A percentile compares a stretch with the other conserved stretches of the same genome.
Evolutionary conservation across 192 early-diverging fungal genomes (phyloP).

Genomic region (Obelidium mucronatum): DNA sequence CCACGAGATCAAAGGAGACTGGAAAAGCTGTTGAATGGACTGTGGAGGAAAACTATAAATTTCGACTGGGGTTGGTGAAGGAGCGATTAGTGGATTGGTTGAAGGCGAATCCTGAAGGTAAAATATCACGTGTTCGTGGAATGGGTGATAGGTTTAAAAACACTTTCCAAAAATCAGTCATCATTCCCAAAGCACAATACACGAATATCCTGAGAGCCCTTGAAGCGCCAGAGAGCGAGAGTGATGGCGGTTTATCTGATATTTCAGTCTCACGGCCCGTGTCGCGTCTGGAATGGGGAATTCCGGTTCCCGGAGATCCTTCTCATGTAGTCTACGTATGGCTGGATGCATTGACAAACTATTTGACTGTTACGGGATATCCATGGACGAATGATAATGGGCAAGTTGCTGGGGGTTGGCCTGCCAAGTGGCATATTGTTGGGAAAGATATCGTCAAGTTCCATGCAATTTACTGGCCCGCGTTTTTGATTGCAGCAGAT

Average conservation of each 20-base stretch:
- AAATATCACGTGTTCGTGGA: not conserved
- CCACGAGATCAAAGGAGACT: slow-evolving; percentile 78
- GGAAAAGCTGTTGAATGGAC: slow-evolving; percentile 90
- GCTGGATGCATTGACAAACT: slow-evolving; percentile 95
- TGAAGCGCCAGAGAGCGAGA: not conserved
- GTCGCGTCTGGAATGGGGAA: slow-evolving; percentile 86
- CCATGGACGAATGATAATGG: slow-evolving; percentile 61
- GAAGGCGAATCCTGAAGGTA: slow-evolving; percentile 66
- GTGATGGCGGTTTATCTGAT: slow-evolving; percentile 62
- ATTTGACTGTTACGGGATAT: slow-evolving; percentile 86
- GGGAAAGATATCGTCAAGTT: slow-evolving; percentile 98
- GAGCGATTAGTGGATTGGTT: slow-evolving; percentile 75
- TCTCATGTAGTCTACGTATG: slow-evolving; percentile 96
- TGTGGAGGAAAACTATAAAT: slow-evolving; percentile 93
- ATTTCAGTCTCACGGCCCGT: slow-evolving; percentile 86
- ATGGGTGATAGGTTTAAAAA: not conserved
- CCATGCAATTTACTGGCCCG: slow-evolving; percentile 98
- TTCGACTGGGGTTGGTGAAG: slow-evolving; percentile 73
- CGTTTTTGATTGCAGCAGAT: slow-evolving; percentile 88
- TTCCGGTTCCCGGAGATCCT: slow-evolving; percentile 86
- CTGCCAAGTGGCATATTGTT: slow-evolving; percentile 84
- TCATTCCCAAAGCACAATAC: slow-evolving; percentile 69
- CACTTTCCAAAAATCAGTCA: slow-evolving; percentile 42
- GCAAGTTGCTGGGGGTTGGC: slow-evolving; percentile 57
- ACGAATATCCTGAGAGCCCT: slow-evolving; percentile 29